Evolutionary conservation across 495 filamentous ascomycete genomes (phyloP).

Genomic region (Tetracladium setigerum): DNA sequence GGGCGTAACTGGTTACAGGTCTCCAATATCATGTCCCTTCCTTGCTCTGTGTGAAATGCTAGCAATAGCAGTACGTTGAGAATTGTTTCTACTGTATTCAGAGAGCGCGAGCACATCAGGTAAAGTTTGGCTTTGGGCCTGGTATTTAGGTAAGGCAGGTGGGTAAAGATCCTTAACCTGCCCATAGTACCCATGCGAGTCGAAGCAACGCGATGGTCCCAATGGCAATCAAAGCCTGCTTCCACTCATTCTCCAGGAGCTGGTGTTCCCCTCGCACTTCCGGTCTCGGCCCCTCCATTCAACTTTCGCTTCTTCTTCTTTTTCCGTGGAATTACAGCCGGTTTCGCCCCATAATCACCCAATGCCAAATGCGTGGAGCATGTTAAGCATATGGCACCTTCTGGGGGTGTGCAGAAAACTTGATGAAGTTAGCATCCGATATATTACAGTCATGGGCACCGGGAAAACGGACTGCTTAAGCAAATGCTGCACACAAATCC

Average conservation of each 20-base stretch:
- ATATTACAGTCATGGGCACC: constrained; percentile 25
- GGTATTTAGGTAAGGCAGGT: no score
- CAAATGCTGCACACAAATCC: constrained; percentile 96
- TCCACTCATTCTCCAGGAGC: constrained; percentile 18
- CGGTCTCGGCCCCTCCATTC: constrained; percentile 32
- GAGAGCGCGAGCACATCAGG: no score
- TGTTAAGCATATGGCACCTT: constrained; percentile 72
- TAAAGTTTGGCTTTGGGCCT: no score
- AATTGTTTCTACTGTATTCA: no score
- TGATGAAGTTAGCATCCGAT: constrained; percentile 21
- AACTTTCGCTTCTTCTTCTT: constrained; percentile 67
- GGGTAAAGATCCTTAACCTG: no score
- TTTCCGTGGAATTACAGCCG: constrained; percentile 62
- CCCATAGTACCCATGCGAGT: no score
- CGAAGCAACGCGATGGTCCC: no score
- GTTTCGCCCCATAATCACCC: constrained; percentile 64
- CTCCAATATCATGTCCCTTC: no score
- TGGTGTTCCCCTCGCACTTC: constrained; percentile 34
- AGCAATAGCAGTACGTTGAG: no score
- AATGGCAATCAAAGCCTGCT: no score
- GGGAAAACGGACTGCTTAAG: constrained; percentile 59
- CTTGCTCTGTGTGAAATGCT: no score
- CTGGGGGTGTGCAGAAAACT: constrained; percentile 60
- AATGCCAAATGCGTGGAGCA: constrained; percentile 78
- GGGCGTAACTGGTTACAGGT: no score